A percentile compares a stretch with the other conserved stretches of the same genome.
Conservation (phyloP, 768 basidiomycete species). For the Agrocybe praecox region DNA sequence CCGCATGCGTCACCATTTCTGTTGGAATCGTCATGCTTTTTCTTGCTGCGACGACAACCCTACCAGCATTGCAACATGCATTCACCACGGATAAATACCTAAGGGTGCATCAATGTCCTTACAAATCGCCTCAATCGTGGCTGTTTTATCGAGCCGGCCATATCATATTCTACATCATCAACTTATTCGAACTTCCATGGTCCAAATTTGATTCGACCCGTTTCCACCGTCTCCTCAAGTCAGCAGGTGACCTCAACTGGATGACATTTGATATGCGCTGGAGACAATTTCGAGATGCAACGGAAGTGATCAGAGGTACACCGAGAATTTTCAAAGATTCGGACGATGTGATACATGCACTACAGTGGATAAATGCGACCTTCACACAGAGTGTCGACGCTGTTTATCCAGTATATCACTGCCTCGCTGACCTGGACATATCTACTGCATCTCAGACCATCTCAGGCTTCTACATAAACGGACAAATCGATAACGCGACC, state of each 20-base stretch:
- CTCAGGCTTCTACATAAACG: constrained; percentile 24
- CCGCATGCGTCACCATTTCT: constrained; percentile 16
- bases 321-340: constrained; percentile 20
- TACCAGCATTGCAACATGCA: constrained; percentile 29
- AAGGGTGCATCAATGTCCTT: constrained; percentile 29
- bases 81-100: constrained; percentile 24
- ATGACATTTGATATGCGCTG: constrained; percentile 31
- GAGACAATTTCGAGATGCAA: constrained; percentile 28
- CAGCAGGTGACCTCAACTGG: constrained; percentile 28
- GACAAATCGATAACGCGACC: constrained; percentile 28
- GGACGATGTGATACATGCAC: constrained; percentile 24
- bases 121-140: constrained; percentile 37
- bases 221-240: constrained; percentile 28
- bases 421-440: constrained; percentile 24
- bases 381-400: constrained; percentile 30
- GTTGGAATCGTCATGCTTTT: constrained; percentile 25
- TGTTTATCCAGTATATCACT: constrained; percentile 28
- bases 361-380: constrained; percentile 30
- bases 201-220: constrained; percentile 22
- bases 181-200: constrained; percentile 23
- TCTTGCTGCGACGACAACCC: constrained; percentile 24
- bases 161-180: constrained; percentile 20
- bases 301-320: constrained; percentile 23
- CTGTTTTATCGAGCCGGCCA: constrained; percentile 26
- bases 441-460: constrained; percentile 22